Evolutionary conservation across 2,329 filamentous ascomycete species (phyloP).

Genomic region (Lasiodiplodia theobromae): DNA sequence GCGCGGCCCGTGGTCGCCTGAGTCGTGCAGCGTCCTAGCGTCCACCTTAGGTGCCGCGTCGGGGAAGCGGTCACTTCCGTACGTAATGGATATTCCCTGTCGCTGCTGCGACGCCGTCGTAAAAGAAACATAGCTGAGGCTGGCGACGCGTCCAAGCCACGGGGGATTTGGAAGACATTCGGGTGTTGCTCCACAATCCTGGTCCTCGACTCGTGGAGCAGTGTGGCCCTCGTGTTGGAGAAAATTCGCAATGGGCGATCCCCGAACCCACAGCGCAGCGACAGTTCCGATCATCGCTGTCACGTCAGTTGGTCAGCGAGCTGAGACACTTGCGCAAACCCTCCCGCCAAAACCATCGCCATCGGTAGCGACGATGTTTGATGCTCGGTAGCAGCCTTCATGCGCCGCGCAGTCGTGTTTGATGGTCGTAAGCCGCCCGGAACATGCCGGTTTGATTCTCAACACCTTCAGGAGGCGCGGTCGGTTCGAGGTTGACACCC

Average conservation of each 20-base stretch:
- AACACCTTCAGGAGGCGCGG: neutral
- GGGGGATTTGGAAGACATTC: neutral
- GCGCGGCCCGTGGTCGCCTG: constrained; percentile 22
- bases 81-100: constrained; percentile 18
- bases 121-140: neutral
- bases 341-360: neutral
- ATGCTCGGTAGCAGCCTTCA: neutral
- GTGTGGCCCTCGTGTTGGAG: neutral
- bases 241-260: constrained; percentile 15
- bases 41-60: neutral
- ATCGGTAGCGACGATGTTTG: neutral
- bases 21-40: neutral
- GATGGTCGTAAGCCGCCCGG: neutral
- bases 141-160: neutral
- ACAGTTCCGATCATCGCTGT: neutral
- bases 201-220: neutral
- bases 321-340: constrained; percentile 13
- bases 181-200: neutral
- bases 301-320: constrained; percentile 7
- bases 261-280: constrained; percentile 1
- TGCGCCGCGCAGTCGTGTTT: neutral
- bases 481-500: constrained; percentile 13
- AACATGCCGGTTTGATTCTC: constrained; percentile 20
- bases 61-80: neutral
- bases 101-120: neutral